A percentile compares a stretch with the other conserved stretches of the same genome.
Conservation (phyloP, 176 grass and related monocot genomes). For the Rhipidocladum racemiflorum region DNA sequence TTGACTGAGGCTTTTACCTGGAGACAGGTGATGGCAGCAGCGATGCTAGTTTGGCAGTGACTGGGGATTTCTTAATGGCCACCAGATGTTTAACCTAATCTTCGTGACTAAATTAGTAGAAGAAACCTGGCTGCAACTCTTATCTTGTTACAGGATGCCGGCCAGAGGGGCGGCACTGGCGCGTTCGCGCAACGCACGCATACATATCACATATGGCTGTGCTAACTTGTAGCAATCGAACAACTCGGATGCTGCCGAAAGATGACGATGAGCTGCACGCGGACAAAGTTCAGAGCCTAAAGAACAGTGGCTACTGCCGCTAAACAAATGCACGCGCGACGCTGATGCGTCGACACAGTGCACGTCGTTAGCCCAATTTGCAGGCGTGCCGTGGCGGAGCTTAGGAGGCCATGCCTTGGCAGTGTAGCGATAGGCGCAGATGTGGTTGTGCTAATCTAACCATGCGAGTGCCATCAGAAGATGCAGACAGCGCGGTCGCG, state of each 20-base stretch:
- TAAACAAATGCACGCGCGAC: slow-evolving; percentile 9
- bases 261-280: neutral
- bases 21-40: neutral
- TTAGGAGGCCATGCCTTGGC: too few relatives aligned
- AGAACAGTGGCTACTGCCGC: neutral
- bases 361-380: neutral
- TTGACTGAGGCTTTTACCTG: neutral
- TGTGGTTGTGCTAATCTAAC: slow-evolving; percentile 2
- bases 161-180: neutral
- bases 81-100: slow-evolving; percentile 36
- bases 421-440: neutral
- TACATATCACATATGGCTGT: neutral
- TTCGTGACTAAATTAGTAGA: neutral
- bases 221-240: neutral
- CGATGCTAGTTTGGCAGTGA: slow-evolving; percentile 5
- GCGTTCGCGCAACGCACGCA: neutral
- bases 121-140: neutral
- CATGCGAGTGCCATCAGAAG: neutral
- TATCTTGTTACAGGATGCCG: slow-evolving; percentile 13
- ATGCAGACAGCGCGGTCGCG: neutral
- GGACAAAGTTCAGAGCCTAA: slow-evolving; percentile 7
- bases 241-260: neutral
- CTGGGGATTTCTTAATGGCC: neutral
- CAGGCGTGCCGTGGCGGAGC: neutral
- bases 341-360: neutral